Percentiles rank a stretch among this genome's conserved stretches.
phyloP scores from a whole-genome alignment of 345 rosid species.

The Aegle marmelos region DNA sequence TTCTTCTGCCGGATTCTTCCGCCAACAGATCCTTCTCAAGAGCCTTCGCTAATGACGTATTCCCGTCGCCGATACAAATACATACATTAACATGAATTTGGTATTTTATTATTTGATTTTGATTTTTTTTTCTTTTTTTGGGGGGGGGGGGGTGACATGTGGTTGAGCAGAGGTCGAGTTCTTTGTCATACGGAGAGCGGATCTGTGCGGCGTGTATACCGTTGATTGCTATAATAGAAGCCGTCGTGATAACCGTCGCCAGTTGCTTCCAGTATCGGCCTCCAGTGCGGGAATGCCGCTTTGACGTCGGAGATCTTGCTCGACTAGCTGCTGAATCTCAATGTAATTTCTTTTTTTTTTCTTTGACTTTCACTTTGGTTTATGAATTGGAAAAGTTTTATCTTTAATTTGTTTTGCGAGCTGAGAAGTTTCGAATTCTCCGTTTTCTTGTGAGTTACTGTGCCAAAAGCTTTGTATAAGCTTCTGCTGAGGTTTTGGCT shows the following conservation, averaged over 20 bases:
- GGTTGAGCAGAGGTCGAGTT: constrained; percentile 46
- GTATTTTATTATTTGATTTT: background rate
- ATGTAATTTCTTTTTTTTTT: constrained; percentile 32
- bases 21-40: background rate
- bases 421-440: background rate
- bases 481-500: background rate
- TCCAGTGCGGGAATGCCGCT: constrained; percentile 7
- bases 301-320: constrained; percentile 29
- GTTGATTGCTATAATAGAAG: constrained; percentile 46
- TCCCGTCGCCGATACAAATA: background rate
- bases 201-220: constrained; percentile 67
- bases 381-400: background rate
- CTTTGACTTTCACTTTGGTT: background rate
- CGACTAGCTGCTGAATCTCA: constrained; percentile 61
- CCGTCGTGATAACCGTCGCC: constrained; percentile 32
- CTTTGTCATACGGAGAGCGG: constrained; percentile 56
- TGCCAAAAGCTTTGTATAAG: background rate
- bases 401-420: background rate
- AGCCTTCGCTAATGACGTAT: background rate
- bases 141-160: no score
- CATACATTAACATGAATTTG: background rate
- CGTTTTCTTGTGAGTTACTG: no score
- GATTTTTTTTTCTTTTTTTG: background rate
- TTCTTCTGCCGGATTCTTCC: background rate
- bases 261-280: constrained; percentile 43